A percentile compares a stretch with the other conserved stretches of the same genome.
Evolutionary conservation across 2,329 filamentous ascomycete species (phyloP).

Genomic region (Trichophaea hybrida): DNA sequence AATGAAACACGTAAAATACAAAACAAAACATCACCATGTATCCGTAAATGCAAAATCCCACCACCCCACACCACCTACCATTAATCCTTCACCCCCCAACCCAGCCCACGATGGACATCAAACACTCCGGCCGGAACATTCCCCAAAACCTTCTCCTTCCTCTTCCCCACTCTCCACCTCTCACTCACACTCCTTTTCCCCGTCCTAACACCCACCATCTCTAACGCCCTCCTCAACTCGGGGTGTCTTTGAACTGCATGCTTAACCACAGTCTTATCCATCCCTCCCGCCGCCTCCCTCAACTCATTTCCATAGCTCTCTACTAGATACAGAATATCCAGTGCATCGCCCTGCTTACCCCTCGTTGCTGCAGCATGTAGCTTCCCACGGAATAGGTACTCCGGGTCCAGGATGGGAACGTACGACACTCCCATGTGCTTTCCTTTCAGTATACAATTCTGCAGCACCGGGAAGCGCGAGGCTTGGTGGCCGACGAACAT

Average conservation of each 20-base stretch:
- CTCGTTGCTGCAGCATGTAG: slow-evolving; percentile 26
- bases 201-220: slow-evolving; percentile 24
- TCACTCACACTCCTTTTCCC: slow-evolving; percentile 12
- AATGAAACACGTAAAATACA: slow-evolving; percentile 6
- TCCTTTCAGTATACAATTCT: slow-evolving; percentile 23
- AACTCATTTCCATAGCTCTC: slow-evolving; percentile 21
- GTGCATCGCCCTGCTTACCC: slow-evolving; percentile 22
- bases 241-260: slow-evolving; percentile 26
- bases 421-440: slow-evolving; percentile 22
- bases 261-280: slow-evolving; percentile 25
- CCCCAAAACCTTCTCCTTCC: slow-evolving; percentile 9
- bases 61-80: background rate
- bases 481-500: slow-evolving; percentile 24
- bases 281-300: slow-evolving; percentile 20
- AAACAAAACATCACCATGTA: background rate
- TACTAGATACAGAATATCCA: slow-evolving; percentile 25
- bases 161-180: slow-evolving; percentile 14
- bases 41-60: background rate
- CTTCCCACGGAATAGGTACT: slow-evolving; percentile 26
- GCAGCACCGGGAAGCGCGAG: slow-evolving; percentile 16
- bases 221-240: slow-evolving; percentile 24
- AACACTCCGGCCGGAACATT: slow-evolving; percentile 12
- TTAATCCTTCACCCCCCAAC: background rate
- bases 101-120: slow-evolving; percentile 22
- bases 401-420: slow-evolving; percentile 24